A percentile compares a stretch with the other conserved stretches of the same genome.
These are phyloP conservation scores for Meyerozyma smithsonii DNA, from an alignment of 1,139 yeast species.

Conservation along the genomic window DNA sequence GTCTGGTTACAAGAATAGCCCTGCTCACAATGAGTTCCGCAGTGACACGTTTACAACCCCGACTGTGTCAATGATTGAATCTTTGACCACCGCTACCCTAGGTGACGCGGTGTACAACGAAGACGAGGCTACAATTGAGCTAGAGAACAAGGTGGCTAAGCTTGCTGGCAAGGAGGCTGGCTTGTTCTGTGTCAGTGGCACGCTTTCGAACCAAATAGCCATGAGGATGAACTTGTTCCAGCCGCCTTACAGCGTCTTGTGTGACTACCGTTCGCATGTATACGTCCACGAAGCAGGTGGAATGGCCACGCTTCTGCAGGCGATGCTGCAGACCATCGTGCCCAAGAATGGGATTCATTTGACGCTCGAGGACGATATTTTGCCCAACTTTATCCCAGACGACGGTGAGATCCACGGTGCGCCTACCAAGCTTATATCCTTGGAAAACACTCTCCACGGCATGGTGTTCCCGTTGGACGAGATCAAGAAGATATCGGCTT, in stretches of 20 bases:
- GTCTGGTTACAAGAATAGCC: slow-evolving; percentile 11
- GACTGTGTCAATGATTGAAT: slow-evolving; percentile 32
- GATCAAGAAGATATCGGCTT: slow-evolving; percentile 32
- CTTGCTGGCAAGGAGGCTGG: slow-evolving; percentile 41
- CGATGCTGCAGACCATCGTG: slow-evolving; percentile 37
- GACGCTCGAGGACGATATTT: slow-evolving; percentile 36
- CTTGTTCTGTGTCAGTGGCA: slow-evolving; percentile 41
- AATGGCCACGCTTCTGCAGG: slow-evolving; percentile 41
- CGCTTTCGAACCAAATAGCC: slow-evolving; percentile 43
- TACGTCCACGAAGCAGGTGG: slow-evolving; percentile 44
- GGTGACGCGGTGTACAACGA: slow-evolving; percentile 46
- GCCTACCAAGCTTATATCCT: slow-evolving; percentile 42
- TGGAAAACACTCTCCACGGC: slow-evolving; percentile 46
- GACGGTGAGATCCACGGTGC: slow-evolving; percentile 46
- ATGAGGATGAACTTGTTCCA: slow-evolving; percentile 36
- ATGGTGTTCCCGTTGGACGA: slow-evolving; percentile 41
- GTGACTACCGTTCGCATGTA: slow-evolving; percentile 40
- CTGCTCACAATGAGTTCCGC: slow-evolving; percentile 38
- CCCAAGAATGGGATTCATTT: slow-evolving; percentile 36
- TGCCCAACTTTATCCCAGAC: slow-evolving; percentile 38
- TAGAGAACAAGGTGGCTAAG: slow-evolving; percentile 32
- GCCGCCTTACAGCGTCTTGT: slow-evolving; percentile 42
- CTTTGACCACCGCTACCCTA: slow-evolving; percentile 10
- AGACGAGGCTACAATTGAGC: slow-evolving; percentile 29
- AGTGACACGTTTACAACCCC: slow-evolving; percentile 48